A percentile compares a stretch with the other conserved stretches of the same genome.
These are phyloP conservation scores for Oryza brachyantha DNA, from an alignment of 176 grass and related monocot genomes.

Conservation along the genomic window DNA sequence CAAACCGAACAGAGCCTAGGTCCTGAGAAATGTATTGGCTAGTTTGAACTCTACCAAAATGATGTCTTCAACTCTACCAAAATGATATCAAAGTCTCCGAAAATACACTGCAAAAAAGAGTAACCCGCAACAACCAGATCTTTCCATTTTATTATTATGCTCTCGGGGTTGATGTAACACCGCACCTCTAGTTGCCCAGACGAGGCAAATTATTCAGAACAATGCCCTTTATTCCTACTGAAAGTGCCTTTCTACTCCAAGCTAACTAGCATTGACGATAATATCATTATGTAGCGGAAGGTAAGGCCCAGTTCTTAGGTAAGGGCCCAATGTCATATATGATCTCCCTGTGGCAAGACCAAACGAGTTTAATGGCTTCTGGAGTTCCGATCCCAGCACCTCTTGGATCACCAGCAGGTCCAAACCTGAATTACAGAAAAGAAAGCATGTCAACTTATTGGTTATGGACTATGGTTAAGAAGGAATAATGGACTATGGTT, in stretches of 20 bases:
- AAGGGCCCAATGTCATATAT: constrained; percentile 75
- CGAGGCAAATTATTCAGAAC: constrained; percentile 19
- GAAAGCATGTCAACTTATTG: not conserved
- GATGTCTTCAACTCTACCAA: no score
- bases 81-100: no score
- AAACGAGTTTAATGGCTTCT: constrained; percentile 90
- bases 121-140: no score
- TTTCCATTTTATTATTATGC: not conserved
- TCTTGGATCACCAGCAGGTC: constrained; percentile 85
- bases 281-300: constrained; percentile 48
- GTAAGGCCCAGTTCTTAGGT: constrained; percentile 61
- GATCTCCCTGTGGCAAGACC: constrained; percentile 98
- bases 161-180: not conserved
- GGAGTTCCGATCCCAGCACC: constrained; percentile 96
- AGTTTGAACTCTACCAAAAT: no score
- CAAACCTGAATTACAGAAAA: constrained; percentile 58
- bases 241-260: not conserved
- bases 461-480: no score
- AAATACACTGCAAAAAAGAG: no score
- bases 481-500: no score
- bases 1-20: no score
- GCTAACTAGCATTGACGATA: not conserved
- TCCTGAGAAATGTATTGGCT: no score
- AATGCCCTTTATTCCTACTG: constrained; percentile 16
- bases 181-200: not conserved